A percentile compares a stretch with the other conserved stretches of the same genome.
phyloP scores from a whole-genome alignment of 805 yeast genomes.

The Wickerhamomyces rabaulensis region DNA sequence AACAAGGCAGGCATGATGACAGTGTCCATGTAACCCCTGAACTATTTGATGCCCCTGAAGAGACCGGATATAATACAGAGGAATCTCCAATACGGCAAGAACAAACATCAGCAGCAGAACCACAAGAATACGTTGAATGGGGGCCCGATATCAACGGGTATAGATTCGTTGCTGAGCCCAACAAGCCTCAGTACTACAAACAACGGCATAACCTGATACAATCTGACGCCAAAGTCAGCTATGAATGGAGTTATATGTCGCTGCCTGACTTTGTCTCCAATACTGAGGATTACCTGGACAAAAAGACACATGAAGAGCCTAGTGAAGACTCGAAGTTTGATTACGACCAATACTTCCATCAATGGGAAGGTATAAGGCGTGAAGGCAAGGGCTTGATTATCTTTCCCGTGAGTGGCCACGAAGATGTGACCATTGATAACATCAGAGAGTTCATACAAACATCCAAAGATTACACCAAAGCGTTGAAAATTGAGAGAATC shows the following conservation, averaged over 20 bases:
- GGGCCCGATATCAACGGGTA: slow-evolving; percentile 25
- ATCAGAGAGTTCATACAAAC: slow-evolving; percentile 14
- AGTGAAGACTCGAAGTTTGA: neutral
- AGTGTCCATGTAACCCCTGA: neutral
- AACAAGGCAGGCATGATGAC: neutral
- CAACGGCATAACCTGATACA: slow-evolving; percentile 8
- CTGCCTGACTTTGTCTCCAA: slow-evolving; percentile 11
- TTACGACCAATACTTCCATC: slow-evolving; percentile 19
- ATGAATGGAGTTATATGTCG: slow-evolving; percentile 19
- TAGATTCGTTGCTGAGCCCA: slow-evolving; percentile 12
- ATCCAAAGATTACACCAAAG: slow-evolving; percentile 6
- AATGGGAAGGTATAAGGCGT: slow-evolving; percentile 23
- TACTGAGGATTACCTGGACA: slow-evolving; percentile 1
- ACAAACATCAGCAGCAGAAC: neutral
- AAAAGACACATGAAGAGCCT: neutral
- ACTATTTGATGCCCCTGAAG: neutral
- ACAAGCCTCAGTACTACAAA: slow-evolving; percentile 5
- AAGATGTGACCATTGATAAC: slow-evolving; percentile 19
- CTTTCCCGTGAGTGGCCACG: slow-evolving; percentile 27
- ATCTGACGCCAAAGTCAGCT: neutral
- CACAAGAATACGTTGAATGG: slow-evolving; percentile 16
- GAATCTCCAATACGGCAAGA: neutral
- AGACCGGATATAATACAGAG: neutral
- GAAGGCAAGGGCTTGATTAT: slow-evolving; percentile 15
- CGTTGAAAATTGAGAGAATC: slow-evolving; percentile 44